A percentile compares a stretch with the other conserved stretches of the same genome.
These are phyloP conservation scores for Eudorina sp. DNA, from an alignment of 139 green algal genomes.

Conservation along the genomic window DNA sequence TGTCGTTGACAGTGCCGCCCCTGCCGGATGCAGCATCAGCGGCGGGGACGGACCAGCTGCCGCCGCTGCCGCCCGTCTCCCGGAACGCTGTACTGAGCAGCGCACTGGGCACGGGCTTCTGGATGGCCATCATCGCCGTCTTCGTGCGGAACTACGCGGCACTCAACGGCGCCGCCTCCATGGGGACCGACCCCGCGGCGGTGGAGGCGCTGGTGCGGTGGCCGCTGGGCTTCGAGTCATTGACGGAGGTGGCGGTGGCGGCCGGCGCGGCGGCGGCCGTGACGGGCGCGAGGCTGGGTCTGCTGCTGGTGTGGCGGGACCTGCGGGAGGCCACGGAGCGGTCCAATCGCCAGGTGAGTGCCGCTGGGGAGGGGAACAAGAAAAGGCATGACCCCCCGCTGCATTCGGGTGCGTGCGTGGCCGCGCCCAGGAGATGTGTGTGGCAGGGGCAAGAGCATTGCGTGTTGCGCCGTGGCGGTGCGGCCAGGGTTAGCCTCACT, in stretches of 20 bases:
- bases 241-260: conserved; percentile 34
- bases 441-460: too few relatives aligned
- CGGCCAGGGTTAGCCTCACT: too few relatives aligned
- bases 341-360: conserved; percentile 76
- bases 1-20: neutral
- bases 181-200: conserved; percentile 57
- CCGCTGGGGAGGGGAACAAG: neutral
- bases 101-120: conserved; percentile 48
- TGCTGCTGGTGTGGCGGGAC: conserved; percentile 73
- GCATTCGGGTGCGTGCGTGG: too few relatives aligned
- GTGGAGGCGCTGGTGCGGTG: conserved; percentile 59
- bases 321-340: conserved; percentile 76
- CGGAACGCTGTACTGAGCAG: conserved; percentile 9
- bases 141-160: conserved; percentile 56
- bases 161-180: neutral
- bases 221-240: conserved; percentile 43
- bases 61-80: conserved; percentile 23
- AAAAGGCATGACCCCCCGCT: too few relatives aligned
- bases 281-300: conserved; percentile 66
- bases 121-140: conserved; percentile 54
- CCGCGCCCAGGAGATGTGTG: too few relatives aligned
- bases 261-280: conserved; percentile 67
- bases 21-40: neutral
- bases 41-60: conserved; percentile 27
- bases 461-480: too few relatives aligned